These are phyloP conservation scores for Papiliotrema terrestris DNA, from an alignment of 1,284 basidiomycete species.

Conservation along the genomic window DNA sequence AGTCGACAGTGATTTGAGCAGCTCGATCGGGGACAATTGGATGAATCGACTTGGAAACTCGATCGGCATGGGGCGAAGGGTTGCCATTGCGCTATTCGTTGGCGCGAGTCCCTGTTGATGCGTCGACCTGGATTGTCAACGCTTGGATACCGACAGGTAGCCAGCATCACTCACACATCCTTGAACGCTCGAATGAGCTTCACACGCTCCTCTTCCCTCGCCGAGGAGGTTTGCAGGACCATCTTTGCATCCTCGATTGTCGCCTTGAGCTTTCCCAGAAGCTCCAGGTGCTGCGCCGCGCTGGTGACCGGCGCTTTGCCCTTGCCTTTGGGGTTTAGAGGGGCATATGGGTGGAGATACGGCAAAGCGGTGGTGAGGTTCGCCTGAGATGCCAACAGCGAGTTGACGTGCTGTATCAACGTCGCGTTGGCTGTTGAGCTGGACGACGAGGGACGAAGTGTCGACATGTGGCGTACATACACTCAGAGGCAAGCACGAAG, in stretches of 20 bases:
- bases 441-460: not conserved
- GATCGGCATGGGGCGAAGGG: not conserved
- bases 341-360: conserved; percentile 17
- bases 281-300: conserved; percentile 8
- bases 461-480: no score
- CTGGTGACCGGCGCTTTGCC: conserved; percentile 8
- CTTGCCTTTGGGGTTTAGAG: conserved; percentile 8
- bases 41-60: conserved; percentile 12
- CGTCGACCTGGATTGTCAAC: conserved; percentile 20
- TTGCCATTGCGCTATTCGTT: not conserved
- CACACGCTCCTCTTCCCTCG: conserved; percentile 11
- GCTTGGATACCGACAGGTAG: no score
- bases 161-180: conserved; percentile 31
- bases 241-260: conserved; percentile 9
- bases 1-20: conserved; percentile 29
- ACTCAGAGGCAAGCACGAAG: no score
- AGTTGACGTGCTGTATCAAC: not conserved
- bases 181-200: conserved; percentile 25
- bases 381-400: conserved; percentile 2
- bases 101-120: conserved; percentile 28
- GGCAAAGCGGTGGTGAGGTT: conserved; percentile 3
- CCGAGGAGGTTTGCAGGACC: not conserved
- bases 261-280: conserved; percentile 6
- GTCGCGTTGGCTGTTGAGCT: not conserved
- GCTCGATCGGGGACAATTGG: conserved; percentile 21